Conservation (phyloP, 768 basidiomycete genomes). For the Boletus vermiculosoides region DNA sequence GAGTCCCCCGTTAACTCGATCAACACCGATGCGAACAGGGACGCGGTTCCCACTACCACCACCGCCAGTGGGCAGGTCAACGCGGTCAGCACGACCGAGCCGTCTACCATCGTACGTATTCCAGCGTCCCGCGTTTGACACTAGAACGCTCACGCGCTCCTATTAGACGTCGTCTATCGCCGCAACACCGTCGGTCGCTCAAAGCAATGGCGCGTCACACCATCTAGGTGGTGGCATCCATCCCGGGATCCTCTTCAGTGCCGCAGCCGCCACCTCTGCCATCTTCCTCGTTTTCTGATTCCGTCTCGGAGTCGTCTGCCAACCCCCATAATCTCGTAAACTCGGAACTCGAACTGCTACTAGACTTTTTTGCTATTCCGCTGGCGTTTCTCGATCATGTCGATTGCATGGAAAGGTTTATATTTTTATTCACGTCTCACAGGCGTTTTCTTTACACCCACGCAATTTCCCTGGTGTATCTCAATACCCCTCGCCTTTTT, state of each 20-base stretch:
- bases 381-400: neutral
- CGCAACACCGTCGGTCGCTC: neutral
- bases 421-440: too few relatives aligned
- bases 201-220: conserved; percentile 16
- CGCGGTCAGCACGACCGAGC: neutral
- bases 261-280: neutral
- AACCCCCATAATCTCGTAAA: neutral
- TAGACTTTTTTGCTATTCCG: neutral
- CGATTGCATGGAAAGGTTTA: neutral
- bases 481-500: neutral
- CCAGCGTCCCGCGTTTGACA: neutral
- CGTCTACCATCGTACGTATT: neutral
- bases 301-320: neutral
- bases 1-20: neutral
- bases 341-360: too few relatives aligned
- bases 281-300: conserved; percentile 2
- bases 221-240: conserved; percentile 6
- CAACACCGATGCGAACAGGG: neutral
- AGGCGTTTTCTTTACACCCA: neutral
- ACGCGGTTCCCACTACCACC: neutral
- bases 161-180: neutral
- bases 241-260: conserved; percentile 2
- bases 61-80: neutral
- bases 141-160: neutral
- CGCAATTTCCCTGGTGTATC: neutral